phyloP scores from a whole-genome alignment of 768 basidiomycete genomes.

The Auricularia sp. region DNA sequence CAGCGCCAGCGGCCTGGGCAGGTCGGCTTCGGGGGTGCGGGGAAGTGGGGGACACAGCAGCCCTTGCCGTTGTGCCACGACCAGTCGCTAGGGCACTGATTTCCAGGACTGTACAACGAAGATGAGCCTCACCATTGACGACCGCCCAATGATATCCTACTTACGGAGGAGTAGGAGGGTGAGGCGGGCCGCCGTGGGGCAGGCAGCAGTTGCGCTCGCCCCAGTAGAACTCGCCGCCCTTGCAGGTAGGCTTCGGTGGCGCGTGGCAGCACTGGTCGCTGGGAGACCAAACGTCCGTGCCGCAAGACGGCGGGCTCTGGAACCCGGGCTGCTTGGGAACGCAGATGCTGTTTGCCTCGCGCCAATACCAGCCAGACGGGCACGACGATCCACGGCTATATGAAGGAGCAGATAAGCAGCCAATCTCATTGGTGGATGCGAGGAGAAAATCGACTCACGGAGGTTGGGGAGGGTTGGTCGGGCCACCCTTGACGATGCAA shows the following conservation, averaged over 20 bases:
- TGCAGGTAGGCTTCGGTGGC: slow-evolving; percentile 13
- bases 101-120: not conserved
- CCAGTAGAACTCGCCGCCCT: not conserved
- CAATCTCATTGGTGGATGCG: not conserved
- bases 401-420: not conserved
- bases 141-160: slow-evolving; percentile 8
- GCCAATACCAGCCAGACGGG: slow-evolving; percentile 39
- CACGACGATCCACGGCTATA: not conserved
- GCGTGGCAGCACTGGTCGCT: slow-evolving; percentile 34
- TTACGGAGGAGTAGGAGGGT: slow-evolving; percentile 37
- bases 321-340: slow-evolving; percentile 36
- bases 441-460: not conserved
- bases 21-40: slow-evolving; percentile 30
- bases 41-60: slow-evolving; percentile 45
- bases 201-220: slow-evolving; percentile 20
- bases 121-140: not conserved
- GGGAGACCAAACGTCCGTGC: slow-evolving; percentile 33
- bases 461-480: not conserved
- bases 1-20: slow-evolving; percentile 39
- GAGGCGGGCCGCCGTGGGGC: slow-evolving; percentile 28
- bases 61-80: slow-evolving; percentile 39
- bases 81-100: slow-evolving; percentile 34
- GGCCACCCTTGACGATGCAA: not conserved
- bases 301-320: slow-evolving; percentile 35
- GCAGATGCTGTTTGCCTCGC: slow-evolving; percentile 39